Percentiles rank a stretch among this genome's conserved stretches.
Evolutionary conservation across 192 early-diverging fungal species (phyloP).

Genomic region (Coemansia sp.): DNA sequence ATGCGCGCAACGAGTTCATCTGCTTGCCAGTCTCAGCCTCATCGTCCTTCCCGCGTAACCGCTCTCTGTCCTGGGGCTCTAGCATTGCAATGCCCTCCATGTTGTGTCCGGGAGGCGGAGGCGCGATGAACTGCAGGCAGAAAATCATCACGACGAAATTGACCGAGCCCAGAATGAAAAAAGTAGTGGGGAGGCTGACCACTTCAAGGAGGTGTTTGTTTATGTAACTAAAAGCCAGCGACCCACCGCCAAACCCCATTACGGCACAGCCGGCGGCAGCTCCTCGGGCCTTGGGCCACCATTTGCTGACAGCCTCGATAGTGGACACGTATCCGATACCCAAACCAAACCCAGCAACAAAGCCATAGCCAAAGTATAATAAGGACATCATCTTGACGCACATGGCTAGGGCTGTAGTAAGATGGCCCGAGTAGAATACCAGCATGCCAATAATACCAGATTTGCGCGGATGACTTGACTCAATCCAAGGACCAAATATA

Average conservation of each 20-base stretch:
- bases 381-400: constrained; percentile 55
- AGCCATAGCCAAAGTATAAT: constrained; percentile 62
- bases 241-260: constrained; percentile 72
- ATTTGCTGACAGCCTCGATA: constrained; percentile 58
- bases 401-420: constrained; percentile 56
- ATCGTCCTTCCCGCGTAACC: neutral
- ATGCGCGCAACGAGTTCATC: neutral
- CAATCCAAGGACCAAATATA: constrained; percentile 59
- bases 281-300: constrained; percentile 60
- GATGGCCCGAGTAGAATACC: constrained; percentile 54
- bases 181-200: constrained; percentile 56
- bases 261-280: constrained; percentile 63
- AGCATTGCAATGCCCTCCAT: constrained; percentile 59
- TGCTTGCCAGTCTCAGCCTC: neutral
- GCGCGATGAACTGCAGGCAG: constrained; percentile 54
- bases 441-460: constrained; percentile 48
- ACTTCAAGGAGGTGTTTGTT: constrained; percentile 57
- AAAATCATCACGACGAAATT: constrained; percentile 61
- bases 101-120: constrained; percentile 64
- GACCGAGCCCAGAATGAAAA: constrained; percentile 61
- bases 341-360: constrained; percentile 59
- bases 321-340: constrained; percentile 65
- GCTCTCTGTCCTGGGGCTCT: neutral
- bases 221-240: constrained; percentile 64
- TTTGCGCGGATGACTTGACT: constrained; percentile 55